These are phyloP conservation scores for Porphyra umbilicalis DNA, from an alignment of 31 red algal species.

Conservation along the genomic window DNA sequence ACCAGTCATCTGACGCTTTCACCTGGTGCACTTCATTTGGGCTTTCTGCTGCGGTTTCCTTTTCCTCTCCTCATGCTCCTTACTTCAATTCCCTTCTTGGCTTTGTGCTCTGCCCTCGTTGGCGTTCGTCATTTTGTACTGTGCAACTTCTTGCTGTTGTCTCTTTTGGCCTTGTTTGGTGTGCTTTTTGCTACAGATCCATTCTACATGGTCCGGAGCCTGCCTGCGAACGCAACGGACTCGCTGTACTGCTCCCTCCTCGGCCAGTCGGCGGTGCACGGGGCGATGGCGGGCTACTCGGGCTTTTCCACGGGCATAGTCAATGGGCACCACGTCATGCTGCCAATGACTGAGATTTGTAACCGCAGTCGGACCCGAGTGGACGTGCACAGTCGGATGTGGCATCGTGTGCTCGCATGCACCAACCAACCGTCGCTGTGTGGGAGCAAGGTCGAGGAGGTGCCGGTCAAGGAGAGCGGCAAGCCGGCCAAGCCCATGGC, in stretches of 20 bases:
- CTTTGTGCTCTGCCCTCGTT: too few species aligned
- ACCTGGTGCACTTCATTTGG: too few species aligned
- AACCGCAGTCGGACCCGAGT: conserved; percentile 26
- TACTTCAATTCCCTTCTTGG: too few species aligned
- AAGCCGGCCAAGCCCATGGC: not conserved
- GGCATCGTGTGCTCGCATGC: conserved; percentile 87
- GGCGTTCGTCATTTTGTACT: too few species aligned
- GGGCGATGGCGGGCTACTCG: conserved; percentile 82
- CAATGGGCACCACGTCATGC: conserved; percentile 84
- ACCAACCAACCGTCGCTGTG: conserved; percentile 62
- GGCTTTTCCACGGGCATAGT: conserved; percentile 83
- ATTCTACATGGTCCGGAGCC: conserved; percentile 79
- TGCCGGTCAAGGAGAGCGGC: not conserved
- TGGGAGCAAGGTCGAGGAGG: not conserved
- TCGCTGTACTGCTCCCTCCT: conserved; percentile 76
- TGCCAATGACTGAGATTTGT: conserved; percentile 70
- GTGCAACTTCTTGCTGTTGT: too few species aligned
- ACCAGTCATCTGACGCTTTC: too few species aligned
- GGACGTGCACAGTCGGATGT: conserved; percentile 83
- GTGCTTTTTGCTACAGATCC: conserved; percentile 1
- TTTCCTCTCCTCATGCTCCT: too few species aligned
- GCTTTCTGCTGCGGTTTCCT: too few species aligned
- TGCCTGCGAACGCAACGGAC: conserved; percentile 85
- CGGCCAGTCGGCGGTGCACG: conserved; percentile 86
- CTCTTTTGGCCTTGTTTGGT: not conserved